phyloP scores from a whole-genome alignment of 2,329 filamentous ascomycete species.

The Dothideomycetes sp. region DNA sequence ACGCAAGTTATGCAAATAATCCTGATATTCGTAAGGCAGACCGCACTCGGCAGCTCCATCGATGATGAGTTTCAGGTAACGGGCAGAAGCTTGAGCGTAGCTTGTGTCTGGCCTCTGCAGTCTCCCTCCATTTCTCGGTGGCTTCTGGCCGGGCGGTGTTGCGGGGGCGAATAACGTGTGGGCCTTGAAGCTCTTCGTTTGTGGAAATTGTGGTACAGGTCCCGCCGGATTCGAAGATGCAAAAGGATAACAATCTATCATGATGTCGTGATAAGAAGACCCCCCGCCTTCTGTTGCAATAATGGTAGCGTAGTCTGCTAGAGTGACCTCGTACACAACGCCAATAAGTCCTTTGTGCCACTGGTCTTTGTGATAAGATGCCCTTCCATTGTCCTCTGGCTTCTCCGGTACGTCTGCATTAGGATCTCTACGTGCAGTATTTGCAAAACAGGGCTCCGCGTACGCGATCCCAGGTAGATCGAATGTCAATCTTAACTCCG shows the following conservation, averaged over 20 bases:
- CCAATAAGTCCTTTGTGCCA: conserved; percentile 82
- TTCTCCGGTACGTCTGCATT: conserved; percentile 16
- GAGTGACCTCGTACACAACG: conserved; percentile 89
- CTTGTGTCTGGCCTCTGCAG: conserved; percentile 52
- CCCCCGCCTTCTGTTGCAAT: conserved; percentile 87
- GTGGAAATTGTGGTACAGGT: conserved; percentile 53
- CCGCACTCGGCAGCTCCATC: conserved; percentile 69
- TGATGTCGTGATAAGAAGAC: conserved; percentile 69
- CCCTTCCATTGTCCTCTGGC: background rate
- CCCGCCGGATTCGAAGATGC: conserved; percentile 38
- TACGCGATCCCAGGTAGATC: conserved; percentile 81
- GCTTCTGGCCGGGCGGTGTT: conserved; percentile 16
- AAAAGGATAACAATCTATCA: conserved; percentile 67
- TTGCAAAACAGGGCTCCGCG: conserved; percentile 83
- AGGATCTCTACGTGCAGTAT: conserved; percentile 52
- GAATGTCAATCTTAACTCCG: conserved; percentile 68
- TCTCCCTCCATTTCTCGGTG: conserved; percentile 25
- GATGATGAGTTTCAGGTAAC: conserved; percentile 72
- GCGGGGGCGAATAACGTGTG: conserved; percentile 70
- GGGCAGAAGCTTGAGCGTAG: conserved; percentile 71
- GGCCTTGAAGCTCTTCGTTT: conserved; percentile 60
- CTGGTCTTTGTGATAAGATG: conserved; percentile 39
- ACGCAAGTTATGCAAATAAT: conserved; percentile 57
- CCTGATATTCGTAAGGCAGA: conserved; percentile 68
- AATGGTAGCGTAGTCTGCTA: conserved; percentile 70